These are phyloP conservation scores for Lasiosphaeris hirsuta DNA, from an alignment of 495 filamentous ascomycete genomes.

Conservation along the genomic window DNA sequence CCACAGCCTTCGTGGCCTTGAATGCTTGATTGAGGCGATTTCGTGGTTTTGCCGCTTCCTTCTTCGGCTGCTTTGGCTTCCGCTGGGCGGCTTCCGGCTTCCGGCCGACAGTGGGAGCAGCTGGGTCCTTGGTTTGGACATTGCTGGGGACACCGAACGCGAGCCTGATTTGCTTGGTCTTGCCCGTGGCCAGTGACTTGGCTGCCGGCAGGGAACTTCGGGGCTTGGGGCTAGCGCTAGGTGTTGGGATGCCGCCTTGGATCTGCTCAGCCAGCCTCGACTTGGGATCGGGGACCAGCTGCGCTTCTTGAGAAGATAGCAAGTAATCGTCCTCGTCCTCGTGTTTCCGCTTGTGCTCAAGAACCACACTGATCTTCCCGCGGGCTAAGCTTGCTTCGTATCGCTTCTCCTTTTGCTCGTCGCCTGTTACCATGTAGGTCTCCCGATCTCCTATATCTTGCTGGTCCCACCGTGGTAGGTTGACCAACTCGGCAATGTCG, in stretches of 20 bases:
- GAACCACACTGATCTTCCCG: slow-evolving; percentile 37
- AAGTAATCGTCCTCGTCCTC: slow-evolving; percentile 10
- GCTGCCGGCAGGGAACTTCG: slow-evolving; percentile 43
- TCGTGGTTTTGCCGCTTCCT: slow-evolving; percentile 29
- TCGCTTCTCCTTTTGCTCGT: slow-evolving; percentile 37
- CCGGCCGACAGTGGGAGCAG: slow-evolving; percentile 12
- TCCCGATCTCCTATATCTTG: slow-evolving; percentile 36
- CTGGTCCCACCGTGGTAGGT: slow-evolving; percentile 75
- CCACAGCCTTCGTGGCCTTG: slow-evolving; percentile 37
- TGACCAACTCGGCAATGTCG: slow-evolving; percentile 72
- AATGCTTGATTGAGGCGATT: slow-evolving; percentile 40
- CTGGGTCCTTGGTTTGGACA: slow-evolving; percentile 18
- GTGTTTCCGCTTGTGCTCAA: slow-evolving; percentile 32
- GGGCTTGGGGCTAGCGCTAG: slow-evolving; percentile 54
- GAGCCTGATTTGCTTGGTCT: slow-evolving; percentile 41
- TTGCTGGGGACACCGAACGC: slow-evolving; percentile 16
- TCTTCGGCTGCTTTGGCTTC: slow-evolving; percentile 40
- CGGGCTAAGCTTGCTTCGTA: slow-evolving; percentile 30
- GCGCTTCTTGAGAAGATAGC: slow-evolving; percentile 16
- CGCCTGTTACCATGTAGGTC: slow-evolving; percentile 36
- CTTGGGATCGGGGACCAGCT: slow-evolving; percentile 17
- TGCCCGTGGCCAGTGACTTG: slow-evolving; percentile 27
- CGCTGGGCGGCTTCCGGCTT: slow-evolving; percentile 27
- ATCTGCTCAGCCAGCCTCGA: slow-evolving; percentile 19
- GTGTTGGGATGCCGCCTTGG: slow-evolving; percentile 58